A percentile compares a stretch with the other conserved stretches of the same genome.
Conservation (phyloP, 2,329 filamentous ascomycete genomes). For the Madurella mycetomatis region DNA sequence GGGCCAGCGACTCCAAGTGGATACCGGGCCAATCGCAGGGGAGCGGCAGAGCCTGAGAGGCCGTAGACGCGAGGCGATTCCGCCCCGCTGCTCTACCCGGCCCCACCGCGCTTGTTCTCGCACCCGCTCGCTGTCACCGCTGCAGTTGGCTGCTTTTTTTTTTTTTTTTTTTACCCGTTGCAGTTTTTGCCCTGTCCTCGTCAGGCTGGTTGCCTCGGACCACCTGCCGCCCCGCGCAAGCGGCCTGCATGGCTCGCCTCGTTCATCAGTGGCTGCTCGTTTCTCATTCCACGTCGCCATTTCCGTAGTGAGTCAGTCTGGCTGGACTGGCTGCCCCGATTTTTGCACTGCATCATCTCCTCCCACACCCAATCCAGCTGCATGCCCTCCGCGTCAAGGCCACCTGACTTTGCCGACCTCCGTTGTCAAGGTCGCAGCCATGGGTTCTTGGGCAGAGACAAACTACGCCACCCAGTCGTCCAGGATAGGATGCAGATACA, state of each 20-base stretch:
- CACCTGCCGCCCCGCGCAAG: constrained; percentile 3
- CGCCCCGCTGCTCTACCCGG: constrained; percentile 9
- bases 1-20: constrained; percentile 26
- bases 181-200: too few species aligned
- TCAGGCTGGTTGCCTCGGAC: constrained; percentile 15
- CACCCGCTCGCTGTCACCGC: constrained; percentile 2
- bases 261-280: constrained; percentile 10
- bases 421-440: constrained; percentile 27
- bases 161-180: too few species aligned
- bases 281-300: constrained; percentile 2
- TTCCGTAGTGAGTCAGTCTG: constrained; percentile 23
- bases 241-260: constrained; percentile 15
- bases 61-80: constrained; percentile 1
- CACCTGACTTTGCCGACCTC: constrained; percentile 29
- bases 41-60: constrained; percentile 12
- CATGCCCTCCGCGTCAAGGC: constrained; percentile 17
- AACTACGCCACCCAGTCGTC: constrained; percentile 32
- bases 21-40: constrained; percentile 8
- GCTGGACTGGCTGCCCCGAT: constrained; percentile 18
- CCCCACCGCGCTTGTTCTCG: constrained; percentile 12
- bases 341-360: constrained; percentile 24
- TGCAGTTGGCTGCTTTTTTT: background rate
- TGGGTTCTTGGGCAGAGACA: constrained; percentile 30
- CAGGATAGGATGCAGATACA: constrained; percentile 21
- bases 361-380: constrained; percentile 23